phyloP scores from a whole-genome alignment of 2,329 filamentous ascomycete genomes.

The Chaetomium strumarium region DNA sequence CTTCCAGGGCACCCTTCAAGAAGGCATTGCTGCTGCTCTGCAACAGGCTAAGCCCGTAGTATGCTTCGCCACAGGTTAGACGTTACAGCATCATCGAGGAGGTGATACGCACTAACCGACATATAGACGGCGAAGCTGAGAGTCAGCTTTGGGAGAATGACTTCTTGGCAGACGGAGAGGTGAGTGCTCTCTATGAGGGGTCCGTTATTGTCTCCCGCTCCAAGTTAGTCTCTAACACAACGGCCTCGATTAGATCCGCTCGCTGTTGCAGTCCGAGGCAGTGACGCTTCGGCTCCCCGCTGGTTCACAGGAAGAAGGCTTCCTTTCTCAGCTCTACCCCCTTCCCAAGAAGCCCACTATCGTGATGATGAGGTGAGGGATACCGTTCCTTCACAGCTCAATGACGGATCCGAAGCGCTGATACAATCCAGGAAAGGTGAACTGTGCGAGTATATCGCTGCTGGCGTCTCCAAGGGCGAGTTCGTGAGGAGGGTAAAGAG shows the following conservation, averaged over 20 bases:
- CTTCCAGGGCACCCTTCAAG: slow-evolving; percentile 71
- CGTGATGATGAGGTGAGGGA: slow-evolving; percentile 64
- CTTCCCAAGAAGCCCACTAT: slow-evolving; percentile 73
- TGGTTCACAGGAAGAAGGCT: slow-evolving; percentile 74
- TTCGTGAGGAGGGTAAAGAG: slow-evolving; percentile 53
- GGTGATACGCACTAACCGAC: slow-evolving; percentile 8
- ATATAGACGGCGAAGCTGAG: slow-evolving; percentile 61
- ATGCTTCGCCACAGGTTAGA: slow-evolving; percentile 74
- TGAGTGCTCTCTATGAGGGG: slow-evolving; percentile 30
- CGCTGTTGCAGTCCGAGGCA: slow-evolving; percentile 54
- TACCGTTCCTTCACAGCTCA: not conserved
- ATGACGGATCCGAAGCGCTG: slow-evolving; percentile 1
- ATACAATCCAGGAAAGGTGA: slow-evolving; percentile 56
- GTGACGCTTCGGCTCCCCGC: slow-evolving; percentile 65
- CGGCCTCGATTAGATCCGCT: slow-evolving; percentile 41
- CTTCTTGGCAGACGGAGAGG: slow-evolving; percentile 53
- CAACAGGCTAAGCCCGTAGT: slow-evolving; percentile 70
- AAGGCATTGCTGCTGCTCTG: slow-evolving; percentile 72
- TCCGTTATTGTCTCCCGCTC: too few species aligned
- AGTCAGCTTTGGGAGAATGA: slow-evolving; percentile 69
- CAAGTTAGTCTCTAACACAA: slow-evolving; percentile 16
- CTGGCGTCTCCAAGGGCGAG: slow-evolving; percentile 58
- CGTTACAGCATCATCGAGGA: not conserved
- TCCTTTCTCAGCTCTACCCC: slow-evolving; percentile 75
- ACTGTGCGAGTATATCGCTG: slow-evolving; percentile 68